Evolutionary conservation across 1,139 yeast species (phyloP).

Genomic region (Schwanniomyces etchellsii): DNA sequence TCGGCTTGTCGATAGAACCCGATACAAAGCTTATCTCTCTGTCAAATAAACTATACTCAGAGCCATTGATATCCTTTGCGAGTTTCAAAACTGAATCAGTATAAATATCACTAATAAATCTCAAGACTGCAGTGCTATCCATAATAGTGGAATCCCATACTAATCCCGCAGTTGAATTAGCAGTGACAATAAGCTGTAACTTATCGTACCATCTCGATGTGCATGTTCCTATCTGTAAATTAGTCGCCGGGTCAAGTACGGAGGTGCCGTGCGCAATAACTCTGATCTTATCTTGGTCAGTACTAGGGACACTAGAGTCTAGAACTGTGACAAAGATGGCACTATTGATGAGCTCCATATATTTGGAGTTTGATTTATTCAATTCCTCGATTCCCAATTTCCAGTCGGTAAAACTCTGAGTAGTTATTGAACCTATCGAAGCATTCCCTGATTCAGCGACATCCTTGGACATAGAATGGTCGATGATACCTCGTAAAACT

Average conservation of each 20-base stretch:
- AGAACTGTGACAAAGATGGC: conserved; percentile 66
- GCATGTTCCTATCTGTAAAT: conserved; percentile 69
- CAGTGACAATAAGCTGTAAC: conserved; percentile 61
- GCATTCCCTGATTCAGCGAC: conserved; percentile 41
- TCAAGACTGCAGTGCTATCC: conserved; percentile 70
- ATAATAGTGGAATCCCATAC: conserved; percentile 73
- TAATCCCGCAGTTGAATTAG: conserved; percentile 68
- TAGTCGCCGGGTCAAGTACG: conserved; percentile 43
- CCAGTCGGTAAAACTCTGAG: conserved; percentile 65
- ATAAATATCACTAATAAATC: conserved; percentile 70
- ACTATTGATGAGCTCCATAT: conserved; percentile 48
- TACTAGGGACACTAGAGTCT: conserved; percentile 50
- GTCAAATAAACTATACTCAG: conserved; percentile 63
- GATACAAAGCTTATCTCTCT: conserved; percentile 28
- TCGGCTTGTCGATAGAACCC: conserved; percentile 39
- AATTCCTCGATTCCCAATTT: conserved; percentile 49
- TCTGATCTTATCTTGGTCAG: conserved; percentile 43
- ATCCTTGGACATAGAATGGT: conserved; percentile 34
- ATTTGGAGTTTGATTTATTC: conserved; percentile 36
- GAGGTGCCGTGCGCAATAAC: conserved; percentile 63
- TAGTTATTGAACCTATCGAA: conserved; percentile 65
- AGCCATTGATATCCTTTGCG: conserved; percentile 66
- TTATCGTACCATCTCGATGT: conserved; percentile 79
- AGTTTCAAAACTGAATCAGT: conserved; percentile 69
- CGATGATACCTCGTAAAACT: conserved; percentile 45